Percentiles rank a stretch among this genome's conserved stretches.
Conservation (phyloP, 176 grass and related monocot genomes). For the Juncus effusus region DNA sequence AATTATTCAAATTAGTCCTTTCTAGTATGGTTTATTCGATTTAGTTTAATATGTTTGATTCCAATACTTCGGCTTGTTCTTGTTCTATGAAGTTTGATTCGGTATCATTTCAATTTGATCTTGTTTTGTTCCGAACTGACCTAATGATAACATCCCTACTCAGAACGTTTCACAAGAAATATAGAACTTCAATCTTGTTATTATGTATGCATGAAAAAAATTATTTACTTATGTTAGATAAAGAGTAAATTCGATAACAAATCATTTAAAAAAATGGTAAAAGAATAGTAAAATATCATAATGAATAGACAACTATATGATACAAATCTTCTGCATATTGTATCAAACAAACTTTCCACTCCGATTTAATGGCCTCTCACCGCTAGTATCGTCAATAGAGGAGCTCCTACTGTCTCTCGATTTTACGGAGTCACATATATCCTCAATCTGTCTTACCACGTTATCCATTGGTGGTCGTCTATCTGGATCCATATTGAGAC, state of each 20-base stretch:
- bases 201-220: not conserved
- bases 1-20: no score
- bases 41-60: no score
- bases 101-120: no score
- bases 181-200: no score
- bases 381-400: conserved; percentile 46
- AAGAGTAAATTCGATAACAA: conserved; percentile 15
- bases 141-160: no score
- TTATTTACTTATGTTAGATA: conserved; percentile 20
- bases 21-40: no score
- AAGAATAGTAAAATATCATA: conserved; percentile 11
- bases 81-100: no score
- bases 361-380: conserved; percentile 52
- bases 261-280: conserved; percentile 17
- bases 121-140: no score
- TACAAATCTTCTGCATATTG: not conserved
- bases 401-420: conserved; percentile 24
- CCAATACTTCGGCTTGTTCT: no score
- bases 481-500: conserved; percentile 34
- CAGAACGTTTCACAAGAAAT: no score
- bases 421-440: conserved; percentile 22
- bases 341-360: conserved; percentile 17
- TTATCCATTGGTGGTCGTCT: conserved; percentile 48
- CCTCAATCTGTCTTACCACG: conserved; percentile 55
- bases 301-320: conserved; percentile 11